Conservation (phyloP, 2,329 filamentous ascomycete genomes). For the Botrytis medusae region DNA sequence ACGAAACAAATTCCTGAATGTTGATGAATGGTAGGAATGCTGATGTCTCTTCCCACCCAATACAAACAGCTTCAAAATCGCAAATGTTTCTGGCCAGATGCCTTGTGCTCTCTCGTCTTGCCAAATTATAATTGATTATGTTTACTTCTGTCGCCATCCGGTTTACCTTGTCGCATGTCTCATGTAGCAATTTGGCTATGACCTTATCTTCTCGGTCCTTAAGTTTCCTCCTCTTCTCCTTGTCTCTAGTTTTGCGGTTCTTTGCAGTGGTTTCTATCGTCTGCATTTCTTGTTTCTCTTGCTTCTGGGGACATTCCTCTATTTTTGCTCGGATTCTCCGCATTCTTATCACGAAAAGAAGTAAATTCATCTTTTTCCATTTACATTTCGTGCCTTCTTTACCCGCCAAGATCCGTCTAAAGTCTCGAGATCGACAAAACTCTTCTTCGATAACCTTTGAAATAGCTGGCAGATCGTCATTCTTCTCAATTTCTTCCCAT, state of each 20-base stretch:
- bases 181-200: background rate
- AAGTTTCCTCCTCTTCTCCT: background rate
- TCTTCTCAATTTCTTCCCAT: background rate
- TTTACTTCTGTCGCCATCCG: rapidly evolving
- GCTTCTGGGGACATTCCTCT: too few species aligned
- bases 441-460: background rate
- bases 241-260: background rate
- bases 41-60: background rate
- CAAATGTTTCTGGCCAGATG: background rate
- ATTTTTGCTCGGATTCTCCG: background rate
- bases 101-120: background rate
- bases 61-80: rapidly evolving
- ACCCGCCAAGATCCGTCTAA: background rate
- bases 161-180: background rate
- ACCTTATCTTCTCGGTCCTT: background rate
- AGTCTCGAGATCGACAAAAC: background rate
- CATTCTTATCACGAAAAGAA: background rate
- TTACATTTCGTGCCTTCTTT: background rate
- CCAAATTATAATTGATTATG: rapidly evolving
- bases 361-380: background rate
- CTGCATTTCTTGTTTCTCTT: background rate
- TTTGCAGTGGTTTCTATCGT: background rate
- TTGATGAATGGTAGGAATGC: background rate
- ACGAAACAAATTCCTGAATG: background rate
- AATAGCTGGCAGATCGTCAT: background rate